Percentiles rank a stretch among this genome's conserved stretches.
Conservation (phyloP, 2,329 filamentous ascomycete species). For the Talaromyces rugulosus region DNA sequence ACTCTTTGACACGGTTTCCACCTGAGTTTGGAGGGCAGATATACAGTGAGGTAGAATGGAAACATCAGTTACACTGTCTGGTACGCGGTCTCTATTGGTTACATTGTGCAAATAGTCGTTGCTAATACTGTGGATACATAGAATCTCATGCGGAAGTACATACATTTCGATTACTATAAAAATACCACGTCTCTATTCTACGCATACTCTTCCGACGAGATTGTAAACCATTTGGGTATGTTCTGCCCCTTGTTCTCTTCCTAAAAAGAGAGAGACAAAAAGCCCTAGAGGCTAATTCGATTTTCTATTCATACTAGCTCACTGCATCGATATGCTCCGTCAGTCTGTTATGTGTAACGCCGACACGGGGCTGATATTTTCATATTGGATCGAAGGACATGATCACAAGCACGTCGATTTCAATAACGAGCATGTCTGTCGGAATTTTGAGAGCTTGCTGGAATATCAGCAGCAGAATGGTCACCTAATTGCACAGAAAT, state of each 20-base stretch:
- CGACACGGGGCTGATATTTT: neutral
- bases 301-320: neutral
- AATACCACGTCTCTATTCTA: neutral
- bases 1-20: neutral
- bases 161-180: neutral
- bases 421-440: slow-evolving; percentile 2
- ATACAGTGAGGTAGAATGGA: slow-evolving; percentile 1
- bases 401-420: neutral
- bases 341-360: neutral
- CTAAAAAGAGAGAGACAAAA: neutral
- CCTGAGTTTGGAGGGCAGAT: slow-evolving; percentile 1
- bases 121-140: neutral
- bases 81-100: neutral
- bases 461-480: neutral
- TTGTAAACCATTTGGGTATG: slow-evolving; percentile 1
- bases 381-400: neutral
- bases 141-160: slow-evolving; percentile 1
- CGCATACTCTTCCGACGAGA: neutral
- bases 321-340: neutral
- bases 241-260: neutral
- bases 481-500: neutral
- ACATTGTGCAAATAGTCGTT: neutral
- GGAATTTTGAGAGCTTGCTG: neutral
- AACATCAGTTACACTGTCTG: neutral
- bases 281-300: neutral